These are phyloP conservation scores for Wickerhamomyces bisporus DNA, from an alignment of 805 yeast species.

Conservation along the genomic window DNA sequence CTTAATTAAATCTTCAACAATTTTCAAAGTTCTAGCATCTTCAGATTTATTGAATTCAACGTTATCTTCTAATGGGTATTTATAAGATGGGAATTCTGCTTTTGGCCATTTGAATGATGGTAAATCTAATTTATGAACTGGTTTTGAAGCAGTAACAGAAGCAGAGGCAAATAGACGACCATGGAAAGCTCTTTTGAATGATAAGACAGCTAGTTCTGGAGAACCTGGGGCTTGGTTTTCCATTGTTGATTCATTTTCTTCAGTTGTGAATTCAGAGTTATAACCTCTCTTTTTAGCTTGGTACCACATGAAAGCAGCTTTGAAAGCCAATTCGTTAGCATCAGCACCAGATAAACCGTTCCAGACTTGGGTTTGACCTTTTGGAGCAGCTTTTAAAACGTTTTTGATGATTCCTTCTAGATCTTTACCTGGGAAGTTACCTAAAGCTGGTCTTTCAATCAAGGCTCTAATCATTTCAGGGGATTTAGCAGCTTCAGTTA, in stretches of 20 bases:
- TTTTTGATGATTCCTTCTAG: slow-evolving; percentile 45
- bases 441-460: slow-evolving; percentile 80
- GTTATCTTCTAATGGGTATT: slow-evolving; percentile 75
- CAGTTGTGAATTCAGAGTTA: slow-evolving; percentile 51
- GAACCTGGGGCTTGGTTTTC: slow-evolving; percentile 81
- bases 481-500: slow-evolving; percentile 62
- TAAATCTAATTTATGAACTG: slow-evolving; percentile 86
- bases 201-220: slow-evolving; percentile 78
- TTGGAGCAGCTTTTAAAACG: slow-evolving; percentile 65
- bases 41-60: slow-evolving; percentile 63
- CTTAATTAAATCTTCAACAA: slow-evolving; percentile 65
- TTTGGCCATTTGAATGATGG: slow-evolving; percentile 97
- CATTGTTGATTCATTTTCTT: slow-evolving; percentile 75
- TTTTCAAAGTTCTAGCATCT: slow-evolving; percentile 74
- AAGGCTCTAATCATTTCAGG: slow-evolving; percentile 68
- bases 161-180: slow-evolving; percentile 92
- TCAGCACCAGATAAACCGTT: slow-evolving; percentile 81
- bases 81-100: slow-evolving; percentile 82
- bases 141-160: slow-evolving; percentile 89
- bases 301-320: slow-evolving; percentile 82
- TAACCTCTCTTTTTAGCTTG: slow-evolving; percentile 65
- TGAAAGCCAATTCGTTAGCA: slow-evolving; percentile 85
- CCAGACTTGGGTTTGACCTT: slow-evolving; percentile 72
- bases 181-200: slow-evolving; percentile 88
- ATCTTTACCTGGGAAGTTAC: slow-evolving; percentile 73